A percentile compares a stretch with the other conserved stretches of the same genome.
These are phyloP conservation scores for Magnolia kwangsiensis DNA, from an alignment of 164 flowering plant genomes.

Conservation along the genomic window DNA sequence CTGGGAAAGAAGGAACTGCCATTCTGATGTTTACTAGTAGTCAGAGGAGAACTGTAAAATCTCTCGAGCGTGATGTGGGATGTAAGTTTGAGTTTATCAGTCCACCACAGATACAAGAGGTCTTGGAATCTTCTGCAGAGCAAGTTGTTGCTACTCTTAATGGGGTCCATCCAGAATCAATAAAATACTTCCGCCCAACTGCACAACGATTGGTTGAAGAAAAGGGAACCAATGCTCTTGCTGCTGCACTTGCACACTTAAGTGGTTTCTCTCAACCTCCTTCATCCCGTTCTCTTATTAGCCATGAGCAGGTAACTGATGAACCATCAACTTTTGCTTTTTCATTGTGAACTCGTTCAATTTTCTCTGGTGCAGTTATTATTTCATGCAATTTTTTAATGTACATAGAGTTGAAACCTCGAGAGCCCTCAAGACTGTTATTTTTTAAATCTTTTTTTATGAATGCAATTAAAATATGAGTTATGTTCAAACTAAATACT, in stretches of 20 bases:
- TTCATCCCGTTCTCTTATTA: constrained; percentile 84
- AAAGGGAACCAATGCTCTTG: constrained; percentile 76
- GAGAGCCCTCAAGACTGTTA: no score
- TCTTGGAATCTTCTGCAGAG: constrained; percentile 79
- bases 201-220: constrained; percentile 68
- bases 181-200: constrained; percentile 75
- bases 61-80: constrained; percentile 92
- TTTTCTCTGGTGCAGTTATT: not conserved
- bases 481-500: not conserved
- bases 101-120: constrained; percentile 75
- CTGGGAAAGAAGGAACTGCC: constrained; percentile 91
- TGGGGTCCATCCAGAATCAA: constrained; percentile 89
- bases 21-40: constrained; percentile 76
- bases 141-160: constrained; percentile 87
- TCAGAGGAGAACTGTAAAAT: constrained; percentile 79
- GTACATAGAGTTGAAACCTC: no score
- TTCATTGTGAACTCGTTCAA: not conserved
- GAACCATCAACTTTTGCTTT: not conserved
- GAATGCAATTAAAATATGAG: not conserved
- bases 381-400: not conserved
- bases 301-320: constrained; percentile 72
- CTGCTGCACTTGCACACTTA: constrained; percentile 94
- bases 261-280: constrained; percentile 98
- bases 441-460: not conserved
- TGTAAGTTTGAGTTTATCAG: constrained; percentile 81